Evolutionary conservation across 768 basidiomycete species (phyloP).

Genomic region (Pulveroboletus frians): DNA sequence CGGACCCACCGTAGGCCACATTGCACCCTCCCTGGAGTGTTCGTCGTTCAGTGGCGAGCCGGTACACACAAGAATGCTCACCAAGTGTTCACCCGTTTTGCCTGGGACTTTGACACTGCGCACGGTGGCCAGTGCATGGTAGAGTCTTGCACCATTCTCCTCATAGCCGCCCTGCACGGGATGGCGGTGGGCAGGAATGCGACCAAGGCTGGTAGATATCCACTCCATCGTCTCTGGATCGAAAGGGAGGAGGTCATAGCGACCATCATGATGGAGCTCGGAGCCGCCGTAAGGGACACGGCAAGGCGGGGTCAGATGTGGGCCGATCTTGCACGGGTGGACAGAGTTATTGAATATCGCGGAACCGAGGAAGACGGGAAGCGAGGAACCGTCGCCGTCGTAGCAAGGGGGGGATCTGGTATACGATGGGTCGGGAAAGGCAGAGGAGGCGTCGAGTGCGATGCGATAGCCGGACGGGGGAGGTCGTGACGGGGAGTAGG

Average conservation of each 20-base stretch:
- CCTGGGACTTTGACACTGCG: conserved; percentile 60
- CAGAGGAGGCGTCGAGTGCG: conserved; percentile 39
- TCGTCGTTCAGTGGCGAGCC: not conserved
- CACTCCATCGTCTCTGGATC: conserved; percentile 66
- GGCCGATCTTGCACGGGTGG: conserved; percentile 80
- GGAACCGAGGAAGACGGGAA: conserved; percentile 68
- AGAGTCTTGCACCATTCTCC: conserved; percentile 58
- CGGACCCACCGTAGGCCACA: conserved; percentile 36
- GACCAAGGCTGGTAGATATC: conserved; percentile 57
- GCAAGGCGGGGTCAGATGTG: conserved; percentile 46
- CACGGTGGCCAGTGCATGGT: conserved; percentile 57
- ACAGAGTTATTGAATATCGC: conserved; percentile 63
- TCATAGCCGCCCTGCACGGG: conserved; percentile 77
- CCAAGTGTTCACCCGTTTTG: conserved; percentile 67
- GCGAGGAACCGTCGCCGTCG: conserved; percentile 48
- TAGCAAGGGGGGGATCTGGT: conserved; percentile 47
- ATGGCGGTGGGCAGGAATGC: conserved; percentile 49
- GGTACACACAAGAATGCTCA: conserved; percentile 27
- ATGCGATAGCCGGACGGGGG: conserved; percentile 68
- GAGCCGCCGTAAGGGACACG: conserved; percentile 60
- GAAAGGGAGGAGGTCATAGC: conserved; percentile 74
- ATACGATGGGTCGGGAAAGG: conserved; percentile 37
- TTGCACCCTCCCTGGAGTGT: conserved; percentile 37
- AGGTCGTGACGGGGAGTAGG: conserved; percentile 19
- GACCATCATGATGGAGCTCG: conserved; percentile 57